These are phyloP conservation scores for Cyberlindnera subsufficiens DNA, from an alignment of 805 yeast genomes.

Conservation along the genomic window DNA sequence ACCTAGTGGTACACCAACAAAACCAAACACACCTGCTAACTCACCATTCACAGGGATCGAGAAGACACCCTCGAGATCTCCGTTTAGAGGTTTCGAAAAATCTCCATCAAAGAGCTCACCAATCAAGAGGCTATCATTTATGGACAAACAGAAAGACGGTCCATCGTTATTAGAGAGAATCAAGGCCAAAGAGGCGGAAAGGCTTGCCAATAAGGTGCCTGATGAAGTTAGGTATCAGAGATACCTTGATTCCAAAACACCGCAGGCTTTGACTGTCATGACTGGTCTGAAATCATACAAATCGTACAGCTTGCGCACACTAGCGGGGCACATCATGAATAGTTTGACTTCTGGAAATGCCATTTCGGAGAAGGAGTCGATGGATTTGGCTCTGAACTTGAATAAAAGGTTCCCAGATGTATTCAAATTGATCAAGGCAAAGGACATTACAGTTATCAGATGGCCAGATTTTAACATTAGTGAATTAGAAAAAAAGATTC, in stretches of 20 bases:
- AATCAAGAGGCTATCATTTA: too few species aligned
- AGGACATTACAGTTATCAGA: conserved; percentile 11
- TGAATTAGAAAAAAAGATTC: conserved; percentile 7
- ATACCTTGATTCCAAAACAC: conserved; percentile 25
- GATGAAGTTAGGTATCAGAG: conserved; percentile 22
- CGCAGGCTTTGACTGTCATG: conserved; percentile 27
- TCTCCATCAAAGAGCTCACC: too few species aligned
- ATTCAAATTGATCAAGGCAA: conserved; percentile 14
- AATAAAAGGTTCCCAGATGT: conserved; percentile 15
- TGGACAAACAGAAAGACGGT: conserved; percentile 1
- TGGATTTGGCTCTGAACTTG: conserved; percentile 14
- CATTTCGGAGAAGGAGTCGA: conserved; percentile 16
- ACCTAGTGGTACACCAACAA: too few species aligned
- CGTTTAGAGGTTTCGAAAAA: too few species aligned
- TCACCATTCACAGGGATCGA: too few species aligned
- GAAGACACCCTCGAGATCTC: too few species aligned
- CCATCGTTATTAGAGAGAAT: conserved; percentile 35
- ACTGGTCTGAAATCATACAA: conserved; percentile 18
- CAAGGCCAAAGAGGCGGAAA: conserved; percentile 28
- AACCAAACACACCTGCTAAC: too few species aligned
- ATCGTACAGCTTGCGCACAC: conserved; percentile 15
- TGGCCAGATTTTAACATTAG: conserved; percentile 21
- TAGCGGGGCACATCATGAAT: conserved; percentile 14
- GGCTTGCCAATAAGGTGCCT: conserved; percentile 6
- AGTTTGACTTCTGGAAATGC: conserved; percentile 15